Base-by-base conservation (phyloP, 345 rosid species). In the Hevea brasiliensis region DNA sequence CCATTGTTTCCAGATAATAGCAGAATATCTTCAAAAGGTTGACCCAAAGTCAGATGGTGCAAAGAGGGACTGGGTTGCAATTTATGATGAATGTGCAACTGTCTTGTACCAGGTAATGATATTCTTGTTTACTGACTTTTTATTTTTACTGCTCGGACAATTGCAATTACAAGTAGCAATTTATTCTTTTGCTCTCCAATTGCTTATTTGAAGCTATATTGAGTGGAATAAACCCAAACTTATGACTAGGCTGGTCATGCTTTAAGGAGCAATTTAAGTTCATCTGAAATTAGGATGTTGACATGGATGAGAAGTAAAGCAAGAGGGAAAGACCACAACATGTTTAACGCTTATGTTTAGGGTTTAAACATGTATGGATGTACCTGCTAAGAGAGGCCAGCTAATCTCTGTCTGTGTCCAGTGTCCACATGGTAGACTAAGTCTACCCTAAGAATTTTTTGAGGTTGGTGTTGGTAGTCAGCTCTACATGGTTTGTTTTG, bases 31-130 rank as follows among this genome's bases (percentile, higher is more conserved):
- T 75, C 99, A 95, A 78, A 95, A 92, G 86, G 20, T 95, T 67
- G 99, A 95, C 75, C 99, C 99, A 57, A 92, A 95, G 82, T 95
- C 99, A 51, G 99, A 95, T 85, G 99, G 99, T 48, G 99, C 99
- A 53, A 95, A 92, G 87, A 91, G 99, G 82, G 99, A 95, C 65
- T 95, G 99, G 98, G 98, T 95, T 87, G 97, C 99, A 21, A 95
- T 95, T 61, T 95, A 95, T 79, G 99, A 95, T 88, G 99, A 95
- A 81, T 95, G 99, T 85, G 98, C 99, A 7, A 86, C 68, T 66
- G 99, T 95, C 14, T 80, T 95, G 77, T 95, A 95, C 85, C 86
- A 91, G 94, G 99, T 92, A 80, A 12, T 32, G 9, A 50, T 44
- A 24, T 55, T 45, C n/a, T 35, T 42, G 48, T 78, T 53, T 55